Evolutionary conservation across 805 yeast genomes (phyloP), one percentile per base, ranked within the genome.

Genomic region (Candida taoyuanica): DNA sequence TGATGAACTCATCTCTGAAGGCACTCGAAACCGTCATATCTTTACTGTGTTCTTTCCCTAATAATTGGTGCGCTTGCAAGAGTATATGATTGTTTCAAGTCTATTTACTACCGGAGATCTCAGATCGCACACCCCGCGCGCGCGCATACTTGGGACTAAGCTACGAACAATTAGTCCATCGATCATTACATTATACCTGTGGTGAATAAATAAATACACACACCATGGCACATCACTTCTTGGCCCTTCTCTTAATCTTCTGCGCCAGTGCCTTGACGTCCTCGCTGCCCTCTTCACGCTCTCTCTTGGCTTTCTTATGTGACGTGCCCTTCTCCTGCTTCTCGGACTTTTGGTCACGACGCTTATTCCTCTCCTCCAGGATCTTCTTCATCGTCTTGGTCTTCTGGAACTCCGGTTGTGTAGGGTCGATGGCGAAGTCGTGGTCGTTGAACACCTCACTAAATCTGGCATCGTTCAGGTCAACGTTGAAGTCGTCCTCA

Each of bases 391-490:
- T 89, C 18, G 93, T 87, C 14, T 76, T 67, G 1, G 98, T 89
- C 62, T 81, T 78, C 65, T 85, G 88, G 70, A 76, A 91, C 58
- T 86, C 95, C n/a, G 94, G 84, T 55, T 73, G 78, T 16, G 94
- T 81, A 17, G 97, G 95, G 62, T 94, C 98, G 57, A 94, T 88
- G 11, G 96, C 96, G 63, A 78, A 93, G 45, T 83, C 93, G 46
- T 85, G 96, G 45, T 78, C 81, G 53, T 87, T 87, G 55, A 81
- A 86, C 47, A 88, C 69, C 48, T 83, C 94, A 33, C 72, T 72
- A 68, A 93, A 93, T 65, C 98, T 81, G 13, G 83, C 79, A 68
- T 93, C 98, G 29, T 69, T 67, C 53, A 85, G 74, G 53, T 86
- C 88, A 31, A 88, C 74, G 48, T 73, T 68, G 60, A 85, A 81